Evolutionary conservation across 1,139 yeast species (phyloP), one percentile per base, ranked within the genome.

Genomic region (Geotrichum aggregatum): DNA sequence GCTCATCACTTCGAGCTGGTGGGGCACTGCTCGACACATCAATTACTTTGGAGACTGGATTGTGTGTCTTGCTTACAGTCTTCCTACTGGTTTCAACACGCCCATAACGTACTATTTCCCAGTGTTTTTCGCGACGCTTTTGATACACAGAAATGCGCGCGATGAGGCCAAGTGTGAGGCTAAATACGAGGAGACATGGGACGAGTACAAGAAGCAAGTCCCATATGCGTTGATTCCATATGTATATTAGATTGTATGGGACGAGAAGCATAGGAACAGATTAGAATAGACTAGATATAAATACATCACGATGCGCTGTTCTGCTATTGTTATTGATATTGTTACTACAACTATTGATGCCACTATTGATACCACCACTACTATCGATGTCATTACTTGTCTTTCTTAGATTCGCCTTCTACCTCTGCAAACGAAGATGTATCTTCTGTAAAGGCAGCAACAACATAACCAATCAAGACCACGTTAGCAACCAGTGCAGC

Each of bases 11-110:
- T 94, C 88, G 62, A 97, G 98, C 1, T 92, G 98, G 98, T 92
- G 98, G 98, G 87, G 86, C 2, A 69, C 76, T 39, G 83, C 96
- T 5, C 95, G 95, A 61, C 98, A 92, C 67, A 88, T 88, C 66
- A 92, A 92, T 66, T 92, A 92, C 70, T 77, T 91, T 57, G 98
- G 98, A 38, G 98, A 92, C 71, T 89, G 97, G 94, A 66, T 94
- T 48, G 83, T 89, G 65, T 89, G 97, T 0, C 77, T 87, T 74
- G 82, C 95, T 42, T 91, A 96, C 95, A 89, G 97, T 68, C 74
- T 92, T 59, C 84, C 96, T 18, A 88, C 98, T 1, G 96, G 96
- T 13, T 81, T 84, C 63, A 76, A 74, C 56, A 85, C 95, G 0
- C 84, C 89, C 2, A 72, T 92, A 61, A 87, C 98, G 0, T 92